These are phyloP conservation scores for Dentipellis sp. DNA, from an alignment of 768 basidiomycete species.

Conservation along the genomic window DNA sequence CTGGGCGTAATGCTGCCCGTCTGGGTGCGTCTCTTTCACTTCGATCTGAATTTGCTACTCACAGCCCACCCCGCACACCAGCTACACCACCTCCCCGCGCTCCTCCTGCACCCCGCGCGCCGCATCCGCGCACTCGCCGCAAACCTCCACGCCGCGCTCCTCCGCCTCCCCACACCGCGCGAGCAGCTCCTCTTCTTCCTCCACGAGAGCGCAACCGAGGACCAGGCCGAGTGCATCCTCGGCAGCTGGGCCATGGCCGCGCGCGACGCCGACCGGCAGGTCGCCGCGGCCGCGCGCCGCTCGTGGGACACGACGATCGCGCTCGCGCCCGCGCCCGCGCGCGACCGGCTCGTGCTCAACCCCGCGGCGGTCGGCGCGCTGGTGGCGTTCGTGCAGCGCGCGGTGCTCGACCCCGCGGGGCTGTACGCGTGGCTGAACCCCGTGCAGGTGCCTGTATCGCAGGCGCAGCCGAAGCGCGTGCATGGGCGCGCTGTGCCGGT, in stretches of 20 bases:
- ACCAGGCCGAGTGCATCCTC: slow-evolving; percentile 47
- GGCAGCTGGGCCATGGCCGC: slow-evolving; percentile 69
- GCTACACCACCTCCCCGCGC: slow-evolving; percentile 80
- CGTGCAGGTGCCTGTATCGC: slow-evolving; percentile 30
- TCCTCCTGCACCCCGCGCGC: slow-evolving; percentile 74
- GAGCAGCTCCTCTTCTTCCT: slow-evolving; percentile 43
- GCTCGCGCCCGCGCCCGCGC: neutral
- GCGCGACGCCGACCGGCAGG: slow-evolving; percentile 62
- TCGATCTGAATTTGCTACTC: neutral
- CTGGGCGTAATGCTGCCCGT: slow-evolving; percentile 69
- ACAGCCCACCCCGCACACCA: slow-evolving; percentile 19
- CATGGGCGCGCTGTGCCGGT: slow-evolving; percentile 23
- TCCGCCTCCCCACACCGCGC: slow-evolving; percentile 42
- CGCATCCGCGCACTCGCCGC: slow-evolving; percentile 58
- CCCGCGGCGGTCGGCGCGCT: slow-evolving; percentile 27
- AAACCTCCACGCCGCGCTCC: slow-evolving; percentile 53
- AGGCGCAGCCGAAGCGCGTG: slow-evolving; percentile 22
- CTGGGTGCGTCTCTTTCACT: slow-evolving; percentile 57
- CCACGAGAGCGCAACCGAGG: slow-evolving; percentile 34
- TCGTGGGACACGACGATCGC: slow-evolving; percentile 41
- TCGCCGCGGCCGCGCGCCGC: slow-evolving; percentile 38
- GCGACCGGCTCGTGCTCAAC: slow-evolving; percentile 24
- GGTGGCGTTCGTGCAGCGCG: slow-evolving; percentile 41
- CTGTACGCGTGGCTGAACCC: slow-evolving; percentile 60
- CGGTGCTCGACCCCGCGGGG: slow-evolving; percentile 51